Percentiles rank a stretch among this genome's conserved stretches.
phyloP scores from a whole-genome alignment of 1,139 yeast species.

The Zygosaccharomyces sapae region DNA sequence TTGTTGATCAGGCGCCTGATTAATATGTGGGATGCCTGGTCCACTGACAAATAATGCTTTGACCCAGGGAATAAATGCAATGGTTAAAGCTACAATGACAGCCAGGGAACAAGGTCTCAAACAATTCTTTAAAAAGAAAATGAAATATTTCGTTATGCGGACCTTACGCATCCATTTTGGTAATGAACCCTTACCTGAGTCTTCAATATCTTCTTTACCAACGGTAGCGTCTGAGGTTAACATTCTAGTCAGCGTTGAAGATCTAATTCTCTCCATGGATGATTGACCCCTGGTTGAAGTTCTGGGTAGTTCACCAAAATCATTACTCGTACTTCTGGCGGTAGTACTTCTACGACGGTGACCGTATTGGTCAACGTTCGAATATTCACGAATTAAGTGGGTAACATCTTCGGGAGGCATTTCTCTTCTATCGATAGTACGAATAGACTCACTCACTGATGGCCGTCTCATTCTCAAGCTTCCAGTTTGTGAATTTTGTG shows the following conservation, averaged over 20 bases:
- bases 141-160: slow-evolving; percentile 28
- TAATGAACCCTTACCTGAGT: slow-evolving; percentile 28
- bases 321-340: slow-evolving; percentile 5
- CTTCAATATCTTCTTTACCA: slow-evolving; percentile 31
- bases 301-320: neutral
- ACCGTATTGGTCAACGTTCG: slow-evolving; percentile 43
- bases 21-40: slow-evolving; percentile 39
- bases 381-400: slow-evolving; percentile 60
- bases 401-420: slow-evolving; percentile 49
- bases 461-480: slow-evolving; percentile 5
- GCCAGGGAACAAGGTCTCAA: slow-evolving; percentile 66
- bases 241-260: slow-evolving; percentile 31
- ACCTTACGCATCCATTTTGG: slow-evolving; percentile 30
- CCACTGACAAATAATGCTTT: slow-evolving; percentile 67
- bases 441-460: slow-evolving; percentile 12
- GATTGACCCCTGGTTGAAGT: slow-evolving; percentile 2
- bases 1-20: slow-evolving; percentile 72
- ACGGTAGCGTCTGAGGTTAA: slow-evolving; percentile 37
- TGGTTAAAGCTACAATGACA: slow-evolving; percentile 54
- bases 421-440: slow-evolving; percentile 37
- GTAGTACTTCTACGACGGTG: slow-evolving; percentile 18
- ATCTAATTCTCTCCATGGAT: slow-evolving; percentile 13
- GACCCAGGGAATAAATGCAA: slow-evolving; percentile 84
- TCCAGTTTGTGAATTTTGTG: slow-evolving; percentile 10
- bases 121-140: slow-evolving; percentile 53